A percentile compares a stretch with the other conserved stretches of the same genome.
Evolutionary conservation across 306 rosid genomes (phyloP).

Genomic region (Begonia peltatifolia): DNA sequence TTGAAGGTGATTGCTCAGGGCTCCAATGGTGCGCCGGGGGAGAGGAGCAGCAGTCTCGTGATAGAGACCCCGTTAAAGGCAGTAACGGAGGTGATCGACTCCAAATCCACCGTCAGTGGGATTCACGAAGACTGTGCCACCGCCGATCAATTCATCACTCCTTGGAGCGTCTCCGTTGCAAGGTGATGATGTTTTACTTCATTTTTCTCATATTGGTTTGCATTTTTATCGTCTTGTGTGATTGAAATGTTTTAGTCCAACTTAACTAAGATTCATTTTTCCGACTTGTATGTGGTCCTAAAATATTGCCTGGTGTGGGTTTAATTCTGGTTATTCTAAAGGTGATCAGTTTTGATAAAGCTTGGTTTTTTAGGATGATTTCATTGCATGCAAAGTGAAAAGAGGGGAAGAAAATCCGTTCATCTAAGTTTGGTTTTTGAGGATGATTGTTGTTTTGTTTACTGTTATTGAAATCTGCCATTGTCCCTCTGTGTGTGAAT

Average conservation of each 20-base stretch:
- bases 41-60: conserved; percentile 37
- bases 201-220: background rate
- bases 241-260: too few relatives aligned
- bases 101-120: conserved; percentile 25
- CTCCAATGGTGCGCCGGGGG: conserved; percentile 33
- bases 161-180: conserved; percentile 83
- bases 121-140: conserved; percentile 61
- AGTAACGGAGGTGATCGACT: conserved; percentile 23
- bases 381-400: too few relatives aligned
- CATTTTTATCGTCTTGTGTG: background rate
- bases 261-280: too few relatives aligned
- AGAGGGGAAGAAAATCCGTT: too few relatives aligned
- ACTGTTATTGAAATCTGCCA: background rate
- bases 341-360: too few relatives aligned
- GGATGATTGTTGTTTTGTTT: background rate
- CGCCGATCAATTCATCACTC: conserved; percentile 66
- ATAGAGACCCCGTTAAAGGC: conserved; percentile 31
- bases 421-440: too few relatives aligned
- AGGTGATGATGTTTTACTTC: conserved; percentile 28
- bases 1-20: conserved; percentile 32
- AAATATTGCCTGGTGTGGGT: too few relatives aligned
- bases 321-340: too few relatives aligned
- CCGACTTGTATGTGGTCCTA: too few relatives aligned
- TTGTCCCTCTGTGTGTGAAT: too few relatives aligned
- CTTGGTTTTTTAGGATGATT: too few relatives aligned